Evolutionary conservation across 345 rosid genomes (phyloP), one percentile per base, ranked within the genome.

Genomic region (Syzygium oleosum): DNA sequence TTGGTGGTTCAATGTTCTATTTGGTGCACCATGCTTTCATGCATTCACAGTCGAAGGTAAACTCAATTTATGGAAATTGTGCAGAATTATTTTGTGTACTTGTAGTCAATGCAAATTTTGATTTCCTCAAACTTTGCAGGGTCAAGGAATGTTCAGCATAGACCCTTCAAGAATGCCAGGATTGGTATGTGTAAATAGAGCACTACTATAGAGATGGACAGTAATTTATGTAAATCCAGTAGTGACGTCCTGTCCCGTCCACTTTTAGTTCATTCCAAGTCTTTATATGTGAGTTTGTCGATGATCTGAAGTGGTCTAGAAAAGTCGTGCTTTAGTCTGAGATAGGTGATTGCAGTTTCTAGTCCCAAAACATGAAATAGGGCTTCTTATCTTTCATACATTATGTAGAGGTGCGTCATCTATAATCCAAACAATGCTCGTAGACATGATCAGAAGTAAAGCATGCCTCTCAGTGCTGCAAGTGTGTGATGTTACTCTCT

Each of bases 1-100:
- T 93, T 85, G 98, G 98, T 88, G 98, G 98, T 46, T 95, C 98
- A 65, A 87, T 93, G n/a, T 94, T 95, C 92, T 95, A 91, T 93
- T 89, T 96, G 94, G 89, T 91, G 84, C 94, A 95, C 91, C 97
- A 95, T 86, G 91, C 94, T 51, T 91, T 87, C 61, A 43, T 94
- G 93, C 94, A 90, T 87, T 25, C 88, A 56, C 89, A 91, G 77
- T 92, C 95, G 43, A 92, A 96, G 97, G 98, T 97, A 92, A 83
- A 38, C 19, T 86, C 52, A 31, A 52, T 34, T 52, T 73, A 31
- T 61, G 78, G 56, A 84, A 86, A 23, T 21, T 41, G 25, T 83
- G 55, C 85, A 52, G 31, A 31, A 14, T 52, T 31, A 59, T 29
- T 31, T 58, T 34, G 2, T 9, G 43, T 21, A 43, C 38, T 78